phyloP scores from a whole-genome alignment of 805 yeast species.

The Cyberlindnera misumaiensis region DNA sequence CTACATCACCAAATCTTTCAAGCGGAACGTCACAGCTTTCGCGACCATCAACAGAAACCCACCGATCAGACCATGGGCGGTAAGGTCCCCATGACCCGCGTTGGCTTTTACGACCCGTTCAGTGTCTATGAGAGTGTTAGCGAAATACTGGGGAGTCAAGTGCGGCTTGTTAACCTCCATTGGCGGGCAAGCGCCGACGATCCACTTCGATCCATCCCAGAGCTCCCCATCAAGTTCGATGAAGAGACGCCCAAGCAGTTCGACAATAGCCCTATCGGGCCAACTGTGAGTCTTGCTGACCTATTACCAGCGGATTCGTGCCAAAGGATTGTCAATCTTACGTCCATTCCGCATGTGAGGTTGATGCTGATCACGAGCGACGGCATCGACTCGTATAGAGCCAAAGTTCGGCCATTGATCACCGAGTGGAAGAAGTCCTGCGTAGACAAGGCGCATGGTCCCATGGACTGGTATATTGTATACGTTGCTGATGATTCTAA shows the following conservation, averaged over 20 bases:
- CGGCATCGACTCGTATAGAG: conserved; percentile 65
- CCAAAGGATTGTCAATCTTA: conserved; percentile 5
- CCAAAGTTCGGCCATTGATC: conserved; percentile 75
- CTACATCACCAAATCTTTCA: background rate
- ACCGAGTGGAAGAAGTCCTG: conserved; percentile 65
- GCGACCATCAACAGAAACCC: too few relatives aligned
- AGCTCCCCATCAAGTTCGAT: conserved; percentile 43
- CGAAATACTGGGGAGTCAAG: conserved; percentile 35
- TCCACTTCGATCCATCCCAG: conserved; percentile 57
- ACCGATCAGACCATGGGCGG: background rate
- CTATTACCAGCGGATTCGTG: background rate
- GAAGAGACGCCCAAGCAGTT: conserved; percentile 48
- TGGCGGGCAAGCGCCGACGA: conserved; percentile 51
- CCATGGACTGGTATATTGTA: conserved; percentile 58
- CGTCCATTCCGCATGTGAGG: conserved; percentile 45
- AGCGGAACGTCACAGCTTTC: too few relatives aligned
- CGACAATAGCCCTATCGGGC: conserved; percentile 11
- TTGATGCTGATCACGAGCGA: conserved; percentile 64
- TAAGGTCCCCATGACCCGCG: conserved; percentile 2
- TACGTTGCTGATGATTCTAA: conserved; percentile 36
- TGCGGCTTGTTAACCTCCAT: conserved; percentile 60
- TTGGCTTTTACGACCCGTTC: conserved; percentile 76
- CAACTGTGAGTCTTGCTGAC: background rate
- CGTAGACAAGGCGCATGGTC: conserved; percentile 31
- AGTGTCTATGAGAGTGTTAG: conserved; percentile 42